phyloP scores from a whole-genome alignment of 805 yeast genomes.

The Wickerhamomyces strasburgensis region DNA sequence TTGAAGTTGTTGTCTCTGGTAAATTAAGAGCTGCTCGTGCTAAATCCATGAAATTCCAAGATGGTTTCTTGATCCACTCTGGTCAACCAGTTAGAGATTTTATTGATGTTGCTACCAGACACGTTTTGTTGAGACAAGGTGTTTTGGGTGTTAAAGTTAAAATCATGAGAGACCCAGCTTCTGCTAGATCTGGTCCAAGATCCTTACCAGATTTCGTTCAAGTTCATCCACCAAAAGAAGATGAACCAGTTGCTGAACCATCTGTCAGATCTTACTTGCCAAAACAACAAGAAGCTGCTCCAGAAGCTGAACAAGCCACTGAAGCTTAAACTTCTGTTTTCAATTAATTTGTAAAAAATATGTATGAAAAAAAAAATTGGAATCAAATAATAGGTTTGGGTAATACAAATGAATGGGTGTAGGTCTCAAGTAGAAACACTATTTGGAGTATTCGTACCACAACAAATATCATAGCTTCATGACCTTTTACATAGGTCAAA shows the following conservation, averaged over 20 bases:
- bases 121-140: slow-evolving; percentile 99
- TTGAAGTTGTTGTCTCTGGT: slow-evolving; percentile 99
- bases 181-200: slow-evolving; percentile 78
- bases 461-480: too few species aligned
- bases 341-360: not conserved
- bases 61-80: slow-evolving; percentile 99
- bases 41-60: slow-evolving; percentile 99
- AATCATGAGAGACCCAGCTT: slow-evolving; percentile 98
- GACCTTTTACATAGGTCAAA: too few species aligned
- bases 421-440: too few species aligned
- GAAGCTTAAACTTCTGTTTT: slow-evolving; percentile 1
- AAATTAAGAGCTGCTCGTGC: slow-evolving; percentile 99
- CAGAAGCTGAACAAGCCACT: slow-evolving; percentile 17
- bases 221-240: slow-evolving; percentile 93
- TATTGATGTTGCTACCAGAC: slow-evolving; percentile 98
- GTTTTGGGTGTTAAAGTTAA: slow-evolving; percentile 99
- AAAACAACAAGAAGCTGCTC: slow-evolving; percentile 26
- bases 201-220: slow-evolving; percentile 93
- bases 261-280: slow-evolving; percentile 68
- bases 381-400: not conserved
- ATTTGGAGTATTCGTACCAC: too few species aligned
- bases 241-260: slow-evolving; percentile 75
- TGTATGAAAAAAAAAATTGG: not conserved
- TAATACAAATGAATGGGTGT: too few species aligned
- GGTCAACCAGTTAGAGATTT: slow-evolving; percentile 99